Evolutionary conservation across 1,284 basidiomycete genomes (phyloP).

Genomic region (Tilletia setariae): DNA sequence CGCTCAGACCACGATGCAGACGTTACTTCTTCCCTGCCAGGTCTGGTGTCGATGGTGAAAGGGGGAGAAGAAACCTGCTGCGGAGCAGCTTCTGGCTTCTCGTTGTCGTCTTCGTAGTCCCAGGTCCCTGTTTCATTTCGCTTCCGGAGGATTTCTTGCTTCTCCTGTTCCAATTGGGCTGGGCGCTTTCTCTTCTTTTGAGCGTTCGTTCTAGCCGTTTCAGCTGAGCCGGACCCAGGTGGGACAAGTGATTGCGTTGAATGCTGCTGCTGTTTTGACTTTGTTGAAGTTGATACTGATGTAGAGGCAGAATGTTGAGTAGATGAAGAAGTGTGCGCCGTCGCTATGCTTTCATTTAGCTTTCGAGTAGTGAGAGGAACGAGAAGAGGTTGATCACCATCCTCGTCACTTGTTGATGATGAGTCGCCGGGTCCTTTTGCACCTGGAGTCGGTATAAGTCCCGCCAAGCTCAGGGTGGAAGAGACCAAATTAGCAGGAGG

Average conservation of each 20-base stretch:
- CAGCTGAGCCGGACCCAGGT: neutral
- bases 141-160: conserved; percentile 1
- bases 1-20: neutral
- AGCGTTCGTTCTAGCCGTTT: neutral
- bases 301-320: neutral
- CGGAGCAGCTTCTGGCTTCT: neutral
- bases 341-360: neutral
- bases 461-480: neutral
- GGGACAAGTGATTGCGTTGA: neutral
- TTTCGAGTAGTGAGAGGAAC: neutral
- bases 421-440: neutral
- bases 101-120: neutral
- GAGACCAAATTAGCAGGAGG: neutral
- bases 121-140: conserved; percentile 2
- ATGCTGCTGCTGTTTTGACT: neutral
- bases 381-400: neutral
- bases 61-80: neutral
- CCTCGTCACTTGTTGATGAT: neutral
- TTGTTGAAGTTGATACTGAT: neutral
- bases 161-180: neutral
- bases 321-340: neutral
- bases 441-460: neutral
- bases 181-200: conserved; percentile 5
- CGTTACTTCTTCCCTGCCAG: neutral
- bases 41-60: conserved; percentile 1